A percentile compares a stretch with the other conserved stretches of the same genome.
phyloP scores from a whole-genome alignment of 208 protist genomes.

The Naegleria gruberi region DNA sequence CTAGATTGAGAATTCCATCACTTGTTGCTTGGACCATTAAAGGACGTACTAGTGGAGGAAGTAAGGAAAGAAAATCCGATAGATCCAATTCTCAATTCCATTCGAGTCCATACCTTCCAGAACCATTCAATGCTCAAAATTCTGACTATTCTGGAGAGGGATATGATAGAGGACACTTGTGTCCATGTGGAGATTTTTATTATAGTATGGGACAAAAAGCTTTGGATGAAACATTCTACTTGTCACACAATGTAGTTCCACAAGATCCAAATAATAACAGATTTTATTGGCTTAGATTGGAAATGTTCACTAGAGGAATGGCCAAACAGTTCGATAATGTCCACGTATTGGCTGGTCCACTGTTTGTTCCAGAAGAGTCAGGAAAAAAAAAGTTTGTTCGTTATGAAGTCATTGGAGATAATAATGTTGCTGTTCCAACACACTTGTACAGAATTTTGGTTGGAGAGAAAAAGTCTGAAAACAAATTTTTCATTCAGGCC shows the following conservation, averaged over 20 bases:
- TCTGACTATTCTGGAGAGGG: not conserved
- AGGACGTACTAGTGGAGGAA: not conserved
- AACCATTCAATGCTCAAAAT: not conserved
- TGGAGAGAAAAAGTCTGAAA: not conserved
- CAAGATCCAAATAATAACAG: slow-evolving; percentile 4
- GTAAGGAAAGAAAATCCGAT: not conserved
- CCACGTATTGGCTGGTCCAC: not conserved
- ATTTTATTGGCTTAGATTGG: not conserved
- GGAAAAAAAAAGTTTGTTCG: not conserved
- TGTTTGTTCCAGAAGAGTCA: not conserved
- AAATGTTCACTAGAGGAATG: not conserved
- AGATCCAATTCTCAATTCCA: not conserved
- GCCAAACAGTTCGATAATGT: not conserved
- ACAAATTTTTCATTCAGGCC: not conserved
- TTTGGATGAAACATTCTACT: not conserved
- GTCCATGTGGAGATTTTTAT: not conserved
- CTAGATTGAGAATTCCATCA: not conserved
- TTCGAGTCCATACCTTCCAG: not conserved
- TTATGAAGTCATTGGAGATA: not conserved
- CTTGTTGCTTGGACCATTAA: not conserved
- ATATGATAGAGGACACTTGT: not conserved
- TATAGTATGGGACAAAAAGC: not conserved
- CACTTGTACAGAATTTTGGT: not conserved
- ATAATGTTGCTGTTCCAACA: not conserved
- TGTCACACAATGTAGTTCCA: not conserved